phyloP scores from a whole-genome alignment of 345 rosid species.

The Rhodomyrtus tomentosa region DNA sequence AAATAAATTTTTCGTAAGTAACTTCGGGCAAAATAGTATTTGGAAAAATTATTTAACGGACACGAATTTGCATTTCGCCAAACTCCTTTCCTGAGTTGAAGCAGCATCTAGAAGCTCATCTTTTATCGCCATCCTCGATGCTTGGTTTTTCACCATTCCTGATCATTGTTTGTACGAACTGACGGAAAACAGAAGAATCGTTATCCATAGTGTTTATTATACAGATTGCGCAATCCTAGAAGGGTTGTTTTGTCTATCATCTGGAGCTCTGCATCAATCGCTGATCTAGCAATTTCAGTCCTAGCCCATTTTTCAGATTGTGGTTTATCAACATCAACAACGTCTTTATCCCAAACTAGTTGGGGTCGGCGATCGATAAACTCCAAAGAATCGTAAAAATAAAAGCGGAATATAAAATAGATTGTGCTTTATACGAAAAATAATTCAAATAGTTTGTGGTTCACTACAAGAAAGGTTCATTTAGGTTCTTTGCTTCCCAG shows the following conservation, averaged over 20 bases:
- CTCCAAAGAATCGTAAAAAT: too few relatives aligned
- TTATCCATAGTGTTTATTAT: background rate
- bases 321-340: too few relatives aligned
- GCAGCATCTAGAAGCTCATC: background rate
- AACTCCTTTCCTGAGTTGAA: background rate
- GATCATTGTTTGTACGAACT: accelerated
- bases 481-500: background rate
- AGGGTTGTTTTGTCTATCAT: background rate
- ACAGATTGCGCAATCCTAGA: background rate
- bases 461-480: background rate
- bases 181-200: background rate
- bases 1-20: too few relatives aligned
- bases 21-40: too few relatives aligned
- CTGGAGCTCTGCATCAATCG: background rate
- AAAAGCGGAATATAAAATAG: too few relatives aligned
- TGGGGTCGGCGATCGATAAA: too few relatives aligned
- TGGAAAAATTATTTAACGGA: too few relatives aligned
- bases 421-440: background rate
- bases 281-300: background rate
- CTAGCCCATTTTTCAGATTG: too few relatives aligned
- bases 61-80: too few relatives aligned
- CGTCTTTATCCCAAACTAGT: too few relatives aligned
- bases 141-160: background rate
- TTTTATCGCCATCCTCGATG: background rate
- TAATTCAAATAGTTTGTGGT: background rate